phyloP scores from a whole-genome alignment of 2,329 filamentous ascomycete genomes.

The Exophiala sp. region DNA sequence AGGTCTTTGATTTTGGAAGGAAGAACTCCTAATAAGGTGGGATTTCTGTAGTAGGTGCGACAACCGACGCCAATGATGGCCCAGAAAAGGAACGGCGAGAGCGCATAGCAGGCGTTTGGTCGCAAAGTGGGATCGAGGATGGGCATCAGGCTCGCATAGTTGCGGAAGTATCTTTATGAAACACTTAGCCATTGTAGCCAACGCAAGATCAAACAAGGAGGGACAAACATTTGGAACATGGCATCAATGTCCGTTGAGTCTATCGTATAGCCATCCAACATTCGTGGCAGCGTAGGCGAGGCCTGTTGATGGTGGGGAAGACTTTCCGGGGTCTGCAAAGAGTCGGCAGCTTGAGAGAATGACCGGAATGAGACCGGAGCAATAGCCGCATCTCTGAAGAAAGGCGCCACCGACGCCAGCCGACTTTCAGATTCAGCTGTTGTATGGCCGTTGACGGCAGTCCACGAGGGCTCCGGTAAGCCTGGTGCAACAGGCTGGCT shows the following conservation, averaged over 20 bases:
- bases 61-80: conserved; percentile 46
- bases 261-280: conserved; percentile 32
- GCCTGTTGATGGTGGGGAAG: conserved; percentile 24
- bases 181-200: not conserved
- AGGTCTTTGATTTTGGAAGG: conserved; percentile 35
- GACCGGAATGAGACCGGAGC: conserved; percentile 22
- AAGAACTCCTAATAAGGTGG: conserved; percentile 36
- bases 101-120: conserved; percentile 68
- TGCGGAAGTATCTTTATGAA: conserved; percentile 34
- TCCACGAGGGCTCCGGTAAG: conserved; percentile 31
- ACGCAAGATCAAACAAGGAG: not conserved
- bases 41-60: conserved; percentile 36
- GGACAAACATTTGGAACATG: conserved; percentile 34
- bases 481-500: conserved; percentile 24
- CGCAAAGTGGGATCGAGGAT: conserved; percentile 46
- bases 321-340: conserved; percentile 27
- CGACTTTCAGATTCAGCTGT: conserved; percentile 34
- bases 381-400: conserved; percentile 23
- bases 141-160: conserved; percentile 37
- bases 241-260: conserved; percentile 36
- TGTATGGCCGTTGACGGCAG: conserved; percentile 14
- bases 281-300: conserved; percentile 31
- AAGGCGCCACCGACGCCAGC: conserved; percentile 25
- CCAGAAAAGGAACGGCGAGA: conserved; percentile 81
- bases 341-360: conserved; percentile 26